Evolutionary conservation across 2,329 filamentous ascomycete species (phyloP).

Genomic region (Calonectria pseudoreteaudii): DNA sequence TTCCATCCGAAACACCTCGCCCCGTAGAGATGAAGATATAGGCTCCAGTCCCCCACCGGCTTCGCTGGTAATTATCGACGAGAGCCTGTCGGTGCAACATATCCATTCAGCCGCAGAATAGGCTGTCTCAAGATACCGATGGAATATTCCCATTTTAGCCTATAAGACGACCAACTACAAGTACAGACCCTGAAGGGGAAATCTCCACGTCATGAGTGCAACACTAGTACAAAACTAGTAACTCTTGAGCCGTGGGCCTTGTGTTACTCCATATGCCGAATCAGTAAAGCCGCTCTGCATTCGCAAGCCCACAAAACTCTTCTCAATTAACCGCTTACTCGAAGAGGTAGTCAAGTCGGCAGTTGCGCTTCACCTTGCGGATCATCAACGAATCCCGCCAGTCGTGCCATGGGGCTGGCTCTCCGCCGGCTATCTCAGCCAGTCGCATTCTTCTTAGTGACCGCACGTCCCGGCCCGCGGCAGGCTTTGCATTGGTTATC

Average conservation of each 20-base stretch:
- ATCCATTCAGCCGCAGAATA: background rate
- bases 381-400: slow-evolving; percentile 20
- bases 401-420: slow-evolving; percentile 10
- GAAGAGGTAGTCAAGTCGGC: slow-evolving; percentile 9
- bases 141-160: background rate
- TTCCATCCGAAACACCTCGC: background rate
- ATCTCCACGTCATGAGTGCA: slow-evolving; percentile 1
- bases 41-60: background rate
- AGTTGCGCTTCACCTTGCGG: slow-evolving; percentile 10
- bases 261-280: background rate
- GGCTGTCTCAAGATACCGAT: background rate
- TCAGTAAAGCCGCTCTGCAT: background rate
- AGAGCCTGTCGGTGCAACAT: background rate
- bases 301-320: background rate
- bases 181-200: background rate
- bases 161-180: background rate
- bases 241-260: background rate
- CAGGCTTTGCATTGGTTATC: slow-evolving; percentile 26
- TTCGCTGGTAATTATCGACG: background rate
- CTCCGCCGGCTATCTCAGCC: slow-evolving; percentile 27
- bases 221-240: background rate
- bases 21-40: background rate
- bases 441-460: slow-evolving; percentile 27
- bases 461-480: slow-evolving; percentile 28
- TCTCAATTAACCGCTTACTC: background rate